Conservation (phyloP, 2,329 filamentous ascomycete species). For the Alternaria infectoria region DNA sequence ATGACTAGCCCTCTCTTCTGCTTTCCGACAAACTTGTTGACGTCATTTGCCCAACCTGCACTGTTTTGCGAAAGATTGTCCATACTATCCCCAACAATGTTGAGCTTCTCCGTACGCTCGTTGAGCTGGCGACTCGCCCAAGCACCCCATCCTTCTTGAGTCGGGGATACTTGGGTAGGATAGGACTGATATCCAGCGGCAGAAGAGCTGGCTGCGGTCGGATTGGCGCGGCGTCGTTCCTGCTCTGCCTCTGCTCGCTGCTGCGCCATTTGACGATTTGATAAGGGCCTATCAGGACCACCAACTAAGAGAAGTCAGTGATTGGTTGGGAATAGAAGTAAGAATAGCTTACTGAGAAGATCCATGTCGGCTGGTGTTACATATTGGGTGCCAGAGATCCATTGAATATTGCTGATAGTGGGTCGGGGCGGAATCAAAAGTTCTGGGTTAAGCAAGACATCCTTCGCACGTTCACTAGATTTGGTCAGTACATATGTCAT, state of each 20-base stretch:
- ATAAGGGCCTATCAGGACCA: conserved; percentile 84
- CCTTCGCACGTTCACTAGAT: conserved; percentile 59
- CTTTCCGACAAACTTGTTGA: conserved; percentile 81
- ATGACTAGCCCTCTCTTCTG: conserved; percentile 87
- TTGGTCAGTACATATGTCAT: conserved; percentile 10
- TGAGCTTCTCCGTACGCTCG: conserved; percentile 87
- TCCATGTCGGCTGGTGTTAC: conserved; percentile 88
- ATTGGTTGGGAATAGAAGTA: not conserved
- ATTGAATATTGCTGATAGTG: conserved; percentile 93
- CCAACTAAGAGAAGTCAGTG: conserved; percentile 62
- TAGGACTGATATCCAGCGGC: conserved; percentile 29
- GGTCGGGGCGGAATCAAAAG: conserved; percentile 78
- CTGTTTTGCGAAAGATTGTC: conserved; percentile 81
- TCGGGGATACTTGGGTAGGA: conserved; percentile 18
- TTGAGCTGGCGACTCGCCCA: conserved; percentile 88
- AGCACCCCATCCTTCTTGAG: conserved; percentile 67
- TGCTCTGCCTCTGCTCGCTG: conserved; percentile 75
- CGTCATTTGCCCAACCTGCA: conserved; percentile 83
- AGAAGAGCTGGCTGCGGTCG: conserved; percentile 41
- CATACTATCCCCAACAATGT: conserved; percentile 83
- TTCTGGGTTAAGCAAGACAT: conserved; percentile 79
- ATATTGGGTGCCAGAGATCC: conserved; percentile 94
- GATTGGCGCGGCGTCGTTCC: conserved; percentile 47
- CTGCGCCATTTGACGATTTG: conserved; percentile 85
- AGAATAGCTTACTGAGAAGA: conserved; percentile 65